Percentiles rank a stretch among this genome's conserved stretches.
Evolutionary conservation across 2,329 filamentous ascomycete species (phyloP).

Genomic region (Diaporthe ampelina): DNA sequence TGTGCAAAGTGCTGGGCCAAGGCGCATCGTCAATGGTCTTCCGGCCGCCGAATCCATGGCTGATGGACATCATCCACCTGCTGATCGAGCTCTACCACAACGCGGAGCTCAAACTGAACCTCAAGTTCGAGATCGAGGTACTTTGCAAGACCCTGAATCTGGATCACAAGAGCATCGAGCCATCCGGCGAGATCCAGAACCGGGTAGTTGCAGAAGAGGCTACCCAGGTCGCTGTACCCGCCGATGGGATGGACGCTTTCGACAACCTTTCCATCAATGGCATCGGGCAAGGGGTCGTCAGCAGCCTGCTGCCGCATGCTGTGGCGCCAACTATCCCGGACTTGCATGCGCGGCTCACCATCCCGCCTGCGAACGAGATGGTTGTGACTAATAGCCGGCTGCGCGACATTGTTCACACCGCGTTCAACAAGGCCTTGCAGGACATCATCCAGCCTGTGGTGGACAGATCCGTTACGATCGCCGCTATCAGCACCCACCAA

Average conservation of each 20-base stretch:
- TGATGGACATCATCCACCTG: slow-evolving; percentile 94
- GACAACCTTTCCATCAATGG: slow-evolving; percentile 85
- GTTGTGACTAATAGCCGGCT: slow-evolving; percentile 78
- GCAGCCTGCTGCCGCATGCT: slow-evolving; percentile 81
- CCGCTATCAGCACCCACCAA: slow-evolving; percentile 94
- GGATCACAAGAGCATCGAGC: slow-evolving; percentile 93
- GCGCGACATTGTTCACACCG: slow-evolving; percentile 84
- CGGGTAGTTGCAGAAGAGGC: slow-evolving; percentile 75
- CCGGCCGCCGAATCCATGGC: slow-evolving; percentile 94
- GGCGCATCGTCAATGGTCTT: slow-evolving; percentile 90
- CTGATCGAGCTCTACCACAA: slow-evolving; percentile 95
- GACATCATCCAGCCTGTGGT: slow-evolving; percentile 99
- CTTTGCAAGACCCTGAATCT: slow-evolving; percentile 92
- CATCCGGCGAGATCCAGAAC: slow-evolving; percentile 87
- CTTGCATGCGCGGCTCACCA: slow-evolving; percentile 81
- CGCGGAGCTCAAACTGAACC: slow-evolving; percentile 93
- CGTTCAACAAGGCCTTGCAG: slow-evolving; percentile 89
- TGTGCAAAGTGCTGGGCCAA: slow-evolving; percentile 94
- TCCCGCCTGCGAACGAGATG: slow-evolving; percentile 86
- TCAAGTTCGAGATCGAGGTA: slow-evolving; percentile 99
- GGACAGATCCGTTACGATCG: slow-evolving; percentile 96
- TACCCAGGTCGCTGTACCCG: slow-evolving; percentile 72
- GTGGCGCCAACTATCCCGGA: slow-evolving; percentile 88
- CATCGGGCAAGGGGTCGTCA: slow-evolving; percentile 76
- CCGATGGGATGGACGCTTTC: slow-evolving; percentile 83